Base-by-base conservation (phyloP, 2,329 filamentous ascomycete species). In the Alternaria hordeiaustralica region DNA sequence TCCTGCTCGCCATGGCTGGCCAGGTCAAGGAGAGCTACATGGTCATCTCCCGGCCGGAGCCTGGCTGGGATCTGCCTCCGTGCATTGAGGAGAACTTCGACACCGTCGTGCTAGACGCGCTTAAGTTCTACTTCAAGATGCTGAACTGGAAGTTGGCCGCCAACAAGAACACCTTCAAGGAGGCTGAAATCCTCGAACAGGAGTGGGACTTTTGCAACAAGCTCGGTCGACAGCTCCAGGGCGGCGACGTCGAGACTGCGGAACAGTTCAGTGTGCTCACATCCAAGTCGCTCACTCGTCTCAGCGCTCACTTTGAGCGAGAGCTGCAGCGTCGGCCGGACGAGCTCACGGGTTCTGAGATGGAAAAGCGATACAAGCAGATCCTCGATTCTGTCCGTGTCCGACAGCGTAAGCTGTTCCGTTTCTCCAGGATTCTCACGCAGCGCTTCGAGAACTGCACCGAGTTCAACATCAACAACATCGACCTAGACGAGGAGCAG, bases 111-210 rank as follows among this genome's bases (percentile, higher is more conserved):
- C 82, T 99, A 46, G 95, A 97, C 74, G 94, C 95, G 0, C 84
- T 99, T 71, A 96, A 95, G 78, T 98, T 97, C 80, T 99, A 99
- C 81, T 99, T 99, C 86, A 96, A 95, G 79, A 94, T 99, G 87
- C 85, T 99, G 47, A 97, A 98, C 77, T 98, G 94, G 93, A 98
- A 98, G 80, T 84, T 99, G 57, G 94, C 92, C 72, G 93, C 94
- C 60, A 98, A 98, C 84, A 98, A 97, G 80, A 99, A 98, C 82
- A 97, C 94, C 0, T 99, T 99, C 87, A 98, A 98, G 78, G 96
- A 99, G 80, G 96, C 96, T 7, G 96, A 99, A 84, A 91, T 99
- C 68, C 83, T 99, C 51, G 96, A 97, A 77, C 94, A 97, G 74
- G 96, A 99, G 81, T 99, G 96, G 96, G 93, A 94, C 61, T 98